Conservation (phyloP, 805 yeast species). For the Lachancea kluyveri region DNA sequence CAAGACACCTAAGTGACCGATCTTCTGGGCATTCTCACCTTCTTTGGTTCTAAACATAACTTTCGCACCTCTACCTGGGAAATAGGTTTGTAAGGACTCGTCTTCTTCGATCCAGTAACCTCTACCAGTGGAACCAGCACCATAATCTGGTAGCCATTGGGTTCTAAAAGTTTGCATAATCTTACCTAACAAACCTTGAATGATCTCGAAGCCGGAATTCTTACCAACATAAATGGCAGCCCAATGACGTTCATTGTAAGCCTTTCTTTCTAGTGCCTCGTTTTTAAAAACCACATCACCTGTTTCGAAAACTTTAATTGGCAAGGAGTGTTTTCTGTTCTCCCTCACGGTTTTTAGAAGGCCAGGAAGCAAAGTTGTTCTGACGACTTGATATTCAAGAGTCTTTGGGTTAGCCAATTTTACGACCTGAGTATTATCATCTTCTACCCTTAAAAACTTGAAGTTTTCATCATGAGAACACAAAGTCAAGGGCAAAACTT, state of each 20-base stretch:
- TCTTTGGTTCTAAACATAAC: slow-evolving; percentile 64
- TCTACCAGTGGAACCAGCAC: slow-evolving; percentile 45
- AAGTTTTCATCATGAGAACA: slow-evolving; percentile 97
- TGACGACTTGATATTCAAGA: slow-evolving; percentile 92
- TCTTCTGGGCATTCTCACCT: slow-evolving; percentile 47
- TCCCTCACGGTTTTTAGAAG: slow-evolving; percentile 90
- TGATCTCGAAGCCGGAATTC: slow-evolving; percentile 88
- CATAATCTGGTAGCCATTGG: slow-evolving; percentile 60
- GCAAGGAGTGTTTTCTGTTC: slow-evolving; percentile 91
- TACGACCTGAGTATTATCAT: slow-evolving; percentile 76
- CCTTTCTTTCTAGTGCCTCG: slow-evolving; percentile 73
- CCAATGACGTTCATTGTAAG: slow-evolving; percentile 91
- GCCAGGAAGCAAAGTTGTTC: slow-evolving; percentile 93
- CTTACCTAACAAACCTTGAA: slow-evolving; percentile 92
- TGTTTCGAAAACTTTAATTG: slow-evolving; percentile 89
- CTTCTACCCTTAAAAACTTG: slow-evolving; percentile 68
- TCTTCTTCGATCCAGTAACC: slow-evolving; percentile 86
- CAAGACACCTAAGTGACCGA: slow-evolving; percentile 88
- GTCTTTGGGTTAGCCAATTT: slow-evolving; percentile 95
- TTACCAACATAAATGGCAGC: slow-evolving; percentile 92
- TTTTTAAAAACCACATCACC: slow-evolving; percentile 93
- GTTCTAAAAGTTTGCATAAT: slow-evolving; percentile 95
- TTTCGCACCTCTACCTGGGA: slow-evolving; percentile 97
- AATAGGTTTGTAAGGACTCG: slow-evolving; percentile 60
- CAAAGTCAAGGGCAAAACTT: slow-evolving; percentile 90